Conservation (phyloP, 2,329 filamentous ascomycete species). For the Mycosphaerella arachidis region DNA sequence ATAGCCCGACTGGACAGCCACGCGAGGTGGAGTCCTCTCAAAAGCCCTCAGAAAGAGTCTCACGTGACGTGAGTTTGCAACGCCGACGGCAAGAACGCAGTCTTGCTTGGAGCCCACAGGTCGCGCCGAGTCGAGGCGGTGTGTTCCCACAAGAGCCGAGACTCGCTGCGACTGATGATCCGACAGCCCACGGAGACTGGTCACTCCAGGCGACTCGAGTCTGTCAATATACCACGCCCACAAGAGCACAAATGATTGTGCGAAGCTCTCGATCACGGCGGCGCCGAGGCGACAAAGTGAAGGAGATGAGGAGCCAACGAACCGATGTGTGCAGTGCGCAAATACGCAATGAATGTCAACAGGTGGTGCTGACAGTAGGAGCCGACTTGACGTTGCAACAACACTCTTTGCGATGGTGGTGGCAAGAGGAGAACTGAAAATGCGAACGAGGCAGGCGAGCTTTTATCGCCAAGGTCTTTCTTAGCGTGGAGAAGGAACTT, state of each 20-base stretch:
- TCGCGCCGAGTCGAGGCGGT: constrained; percentile 40
- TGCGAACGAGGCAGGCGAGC: background rate
- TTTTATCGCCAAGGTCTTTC: background rate
- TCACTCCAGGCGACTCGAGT: constrained; percentile 17
- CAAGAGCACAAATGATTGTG: constrained; percentile 18
- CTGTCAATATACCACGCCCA: constrained; percentile 19
- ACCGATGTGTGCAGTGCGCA: constrained; percentile 18
- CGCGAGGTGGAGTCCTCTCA: constrained; percentile 21
- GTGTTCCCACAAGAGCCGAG: constrained; percentile 52
- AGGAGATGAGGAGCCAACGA: constrained; percentile 27
- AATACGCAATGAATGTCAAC: constrained; percentile 6
- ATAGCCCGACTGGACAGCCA: constrained; percentile 29
- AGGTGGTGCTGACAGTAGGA: constrained; percentile 8
- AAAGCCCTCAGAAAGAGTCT: constrained; percentile 34
- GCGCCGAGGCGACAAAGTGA: constrained; percentile 21
- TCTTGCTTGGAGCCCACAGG: constrained; percentile 38
- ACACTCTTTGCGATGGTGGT: constrained; percentile 8
- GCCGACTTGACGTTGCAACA: constrained; percentile 10
- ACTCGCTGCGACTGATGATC: constrained; percentile 28
- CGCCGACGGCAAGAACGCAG: constrained; percentile 38
- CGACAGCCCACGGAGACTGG: constrained; percentile 26
- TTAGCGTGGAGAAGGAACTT: constrained; percentile 6
- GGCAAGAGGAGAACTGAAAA: background rate
- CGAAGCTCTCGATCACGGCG: constrained; percentile 23
- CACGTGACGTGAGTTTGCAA: constrained; percentile 24